These are phyloP conservation scores for Penicillium maclennaniae DNA, from an alignment of 495 filamentous ascomycete species.

Conservation along the genomic window DNA sequence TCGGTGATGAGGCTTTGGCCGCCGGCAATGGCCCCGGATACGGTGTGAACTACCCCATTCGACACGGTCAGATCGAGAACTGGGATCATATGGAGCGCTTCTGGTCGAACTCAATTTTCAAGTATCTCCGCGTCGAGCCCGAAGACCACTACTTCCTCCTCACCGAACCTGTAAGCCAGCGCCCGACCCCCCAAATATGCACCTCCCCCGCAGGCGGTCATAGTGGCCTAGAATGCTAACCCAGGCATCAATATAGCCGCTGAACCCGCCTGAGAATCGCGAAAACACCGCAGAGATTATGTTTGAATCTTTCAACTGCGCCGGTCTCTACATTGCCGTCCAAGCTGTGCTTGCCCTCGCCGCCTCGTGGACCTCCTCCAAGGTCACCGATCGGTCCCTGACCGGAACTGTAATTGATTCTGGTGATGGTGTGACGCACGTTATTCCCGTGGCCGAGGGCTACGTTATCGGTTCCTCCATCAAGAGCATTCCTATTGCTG, in stretches of 20 bases:
- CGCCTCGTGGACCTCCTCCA: constrained; percentile 96
- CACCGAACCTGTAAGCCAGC: constrained; percentile 77
- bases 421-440: constrained; percentile 96
- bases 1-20: constrained; percentile 90
- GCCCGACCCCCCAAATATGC: background rate
- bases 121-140: constrained; percentile 95
- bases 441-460: constrained; percentile 97
- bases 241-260: constrained; percentile 55
- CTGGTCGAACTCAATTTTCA: constrained; percentile 99
- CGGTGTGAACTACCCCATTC: constrained; percentile 92
- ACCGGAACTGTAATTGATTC: constrained; percentile 98
- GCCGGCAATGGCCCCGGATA: constrained; percentile 86
- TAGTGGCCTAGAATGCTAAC: constrained; percentile 14
- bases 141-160: constrained; percentile 98
- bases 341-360: constrained; percentile 95
- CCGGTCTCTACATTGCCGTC: constrained; percentile 96
- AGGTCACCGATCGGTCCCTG: constrained; percentile 93
- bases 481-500: constrained; percentile 96
- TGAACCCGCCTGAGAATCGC: constrained; percentile 97
- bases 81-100: constrained; percentile 99
- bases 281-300: constrained; percentile 99
- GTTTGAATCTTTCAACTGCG: constrained; percentile 99
- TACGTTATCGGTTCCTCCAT: constrained; percentile 99
- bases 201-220: constrained; percentile 1
- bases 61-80: constrained; percentile 97